Conservation (phyloP, 805 yeast species). For the Ogataea naganishii region DNA sequence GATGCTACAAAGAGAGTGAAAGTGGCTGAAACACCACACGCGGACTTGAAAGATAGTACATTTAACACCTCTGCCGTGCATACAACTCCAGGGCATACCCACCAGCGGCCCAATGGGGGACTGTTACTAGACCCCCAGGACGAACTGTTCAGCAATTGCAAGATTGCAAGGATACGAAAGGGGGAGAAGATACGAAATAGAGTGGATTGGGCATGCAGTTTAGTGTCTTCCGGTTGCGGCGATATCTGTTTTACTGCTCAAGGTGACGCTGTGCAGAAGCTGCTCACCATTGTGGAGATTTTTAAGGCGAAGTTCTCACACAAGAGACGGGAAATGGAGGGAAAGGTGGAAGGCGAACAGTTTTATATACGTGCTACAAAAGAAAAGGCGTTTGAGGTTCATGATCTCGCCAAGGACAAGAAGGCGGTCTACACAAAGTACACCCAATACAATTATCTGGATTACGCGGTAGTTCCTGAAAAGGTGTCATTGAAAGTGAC, state of each 20-base stretch:
- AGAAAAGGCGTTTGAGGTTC: constrained; percentile 1
- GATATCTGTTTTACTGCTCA: not conserved
- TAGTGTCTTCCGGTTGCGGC: too few species aligned
- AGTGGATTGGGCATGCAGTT: too few species aligned
- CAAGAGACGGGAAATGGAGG: too few species aligned
- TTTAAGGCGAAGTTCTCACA: constrained; percentile 20
- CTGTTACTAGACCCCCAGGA: too few species aligned
- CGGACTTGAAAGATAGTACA: too few species aligned
- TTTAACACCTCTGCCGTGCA: too few species aligned
- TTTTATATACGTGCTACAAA: constrained; percentile 3
- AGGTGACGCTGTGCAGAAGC: constrained; percentile 18
- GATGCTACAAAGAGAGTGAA: too few species aligned
- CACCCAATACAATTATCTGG: constrained; percentile 18
- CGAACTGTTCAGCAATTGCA: too few species aligned
- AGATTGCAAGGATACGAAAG: constrained; percentile 3
- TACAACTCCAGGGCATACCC: too few species aligned
- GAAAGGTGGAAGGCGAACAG: constrained; percentile 8
- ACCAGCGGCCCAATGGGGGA: too few species aligned
- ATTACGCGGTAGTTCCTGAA: constrained; percentile 6
- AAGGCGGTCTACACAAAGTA: too few species aligned
- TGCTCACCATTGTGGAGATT: constrained; percentile 21
- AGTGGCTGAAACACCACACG: too few species aligned
- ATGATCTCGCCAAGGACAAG: not conserved
- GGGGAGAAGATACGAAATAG: constrained; percentile 1
- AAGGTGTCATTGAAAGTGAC: not conserved